phyloP scores from a whole-genome alignment of 2,329 filamentous ascomycete species.

The Venturia aucupariae region DNA sequence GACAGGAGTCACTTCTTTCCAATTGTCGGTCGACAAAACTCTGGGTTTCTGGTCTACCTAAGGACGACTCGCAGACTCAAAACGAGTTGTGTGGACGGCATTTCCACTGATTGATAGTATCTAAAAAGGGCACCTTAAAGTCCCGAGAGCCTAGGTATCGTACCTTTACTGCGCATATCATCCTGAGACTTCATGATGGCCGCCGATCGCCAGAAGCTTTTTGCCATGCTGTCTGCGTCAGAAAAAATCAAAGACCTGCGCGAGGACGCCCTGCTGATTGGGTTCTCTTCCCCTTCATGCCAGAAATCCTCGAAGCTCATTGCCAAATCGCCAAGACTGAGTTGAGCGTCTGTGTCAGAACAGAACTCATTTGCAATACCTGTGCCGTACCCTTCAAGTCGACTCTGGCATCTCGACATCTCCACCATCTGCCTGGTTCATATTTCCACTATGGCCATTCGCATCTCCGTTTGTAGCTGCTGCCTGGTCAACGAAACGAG shows the following conservation, averaged over 20 bases:
- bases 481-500: not conserved
- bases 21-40: not conserved
- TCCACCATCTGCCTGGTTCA: not conserved
- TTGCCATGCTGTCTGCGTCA: not conserved
- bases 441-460: not conserved
- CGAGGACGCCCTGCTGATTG: not conserved
- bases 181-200: not conserved
- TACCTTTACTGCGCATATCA: too few relatives aligned
- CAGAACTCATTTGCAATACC: not conserved
- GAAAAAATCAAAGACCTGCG: not conserved
- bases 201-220: not conserved
- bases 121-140: too few relatives aligned
- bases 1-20: too few relatives aligned
- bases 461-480: not conserved
- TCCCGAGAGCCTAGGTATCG: too few relatives aligned
- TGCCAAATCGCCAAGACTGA: not conserved
- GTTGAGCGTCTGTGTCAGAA: not conserved
- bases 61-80: not conserved
- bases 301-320: not conserved
- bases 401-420: conserved; percentile 2
- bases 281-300: not conserved
- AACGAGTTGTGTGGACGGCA: not conserved
- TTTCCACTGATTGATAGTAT: not conserved
- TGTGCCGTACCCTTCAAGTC: not conserved
- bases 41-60: not conserved